Evolutionary conservation across 2,329 filamentous ascomycete species (phyloP).

Genomic region (Neonectria neomacrospora): DNA sequence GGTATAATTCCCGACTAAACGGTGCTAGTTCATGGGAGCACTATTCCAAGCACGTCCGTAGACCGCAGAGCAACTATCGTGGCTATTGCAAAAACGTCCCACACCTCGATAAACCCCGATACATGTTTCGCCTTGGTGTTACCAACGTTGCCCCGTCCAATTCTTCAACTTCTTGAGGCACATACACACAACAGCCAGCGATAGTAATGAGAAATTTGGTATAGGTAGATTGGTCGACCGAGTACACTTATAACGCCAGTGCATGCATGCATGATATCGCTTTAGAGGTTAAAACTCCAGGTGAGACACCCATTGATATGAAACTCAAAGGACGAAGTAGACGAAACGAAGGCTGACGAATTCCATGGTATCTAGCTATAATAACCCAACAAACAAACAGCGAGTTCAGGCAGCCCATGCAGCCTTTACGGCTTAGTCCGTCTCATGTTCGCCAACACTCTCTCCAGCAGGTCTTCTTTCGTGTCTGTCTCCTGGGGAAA

Average conservation of each 20-base stretch:
- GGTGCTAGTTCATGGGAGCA: neutral
- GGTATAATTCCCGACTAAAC: neutral
- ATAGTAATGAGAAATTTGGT: too few species aligned
- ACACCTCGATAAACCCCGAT: neutral
- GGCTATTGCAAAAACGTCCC: neutral
- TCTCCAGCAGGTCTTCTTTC: slow-evolving; percentile 58
- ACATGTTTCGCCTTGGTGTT: neutral
- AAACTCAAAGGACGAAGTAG: neutral
- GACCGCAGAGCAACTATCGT: neutral
- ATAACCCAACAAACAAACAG: slow-evolving; percentile 16
- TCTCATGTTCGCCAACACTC: slow-evolving; percentile 61
- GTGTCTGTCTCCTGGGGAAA: slow-evolving; percentile 57
- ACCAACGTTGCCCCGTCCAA: neutral
- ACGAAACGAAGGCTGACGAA: neutral
- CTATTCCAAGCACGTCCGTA: neutral
- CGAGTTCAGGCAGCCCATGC: too few species aligned
- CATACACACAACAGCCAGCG: neutral
- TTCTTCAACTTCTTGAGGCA: neutral
- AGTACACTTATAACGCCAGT: neutral
- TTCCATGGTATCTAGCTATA: neutral
- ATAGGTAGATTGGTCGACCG: neutral
- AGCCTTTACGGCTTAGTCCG: slow-evolving; percentile 21
- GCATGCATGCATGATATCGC: too few species aligned
- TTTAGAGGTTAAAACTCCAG: neutral
- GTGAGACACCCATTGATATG: neutral